Evolutionary conservation across 2,329 filamentous ascomycete species (phyloP).

Genomic region (Diaporthe amygdali): DNA sequence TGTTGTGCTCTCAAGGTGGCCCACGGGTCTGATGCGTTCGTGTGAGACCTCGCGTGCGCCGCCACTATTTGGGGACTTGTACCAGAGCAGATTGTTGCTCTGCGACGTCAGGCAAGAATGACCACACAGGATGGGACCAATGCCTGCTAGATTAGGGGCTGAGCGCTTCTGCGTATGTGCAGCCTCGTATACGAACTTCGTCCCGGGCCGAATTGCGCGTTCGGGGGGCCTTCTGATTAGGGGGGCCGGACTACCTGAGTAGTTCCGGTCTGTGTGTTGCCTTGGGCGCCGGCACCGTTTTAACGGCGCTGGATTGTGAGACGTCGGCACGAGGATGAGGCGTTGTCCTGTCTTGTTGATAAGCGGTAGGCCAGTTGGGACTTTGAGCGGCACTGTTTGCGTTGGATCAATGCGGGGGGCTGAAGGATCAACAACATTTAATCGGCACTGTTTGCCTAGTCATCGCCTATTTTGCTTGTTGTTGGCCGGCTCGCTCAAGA

Average conservation of each 20-base stretch:
- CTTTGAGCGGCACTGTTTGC: background rate
- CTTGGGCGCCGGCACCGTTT: background rate
- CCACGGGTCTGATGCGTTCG: background rate
- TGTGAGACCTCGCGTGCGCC: background rate
- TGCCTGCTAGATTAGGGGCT: background rate
- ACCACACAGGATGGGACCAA: background rate
- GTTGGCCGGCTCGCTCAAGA: background rate
- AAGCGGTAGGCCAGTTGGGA: background rate
- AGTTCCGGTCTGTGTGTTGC: background rate
- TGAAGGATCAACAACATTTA: conserved; percentile 10
- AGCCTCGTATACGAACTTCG: conserved; percentile 1
- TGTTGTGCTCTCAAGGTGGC: conserved; percentile 14
- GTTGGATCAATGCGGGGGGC: background rate
- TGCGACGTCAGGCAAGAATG: background rate
- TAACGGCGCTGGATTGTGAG: conserved; percentile 8
- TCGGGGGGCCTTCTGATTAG: background rate
- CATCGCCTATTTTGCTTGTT: background rate
- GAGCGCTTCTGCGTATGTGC: conserved; percentile 1
- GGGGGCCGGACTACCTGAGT: background rate
- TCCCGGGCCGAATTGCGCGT: background rate
- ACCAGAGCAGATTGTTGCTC: background rate
- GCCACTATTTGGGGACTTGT: background rate
- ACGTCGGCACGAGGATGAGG: background rate
- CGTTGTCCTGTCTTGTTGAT: background rate
- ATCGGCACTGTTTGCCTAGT: conserved; percentile 10